Percentiles rank a stretch among this genome's conserved stretches.
Evolutionary conservation across 2,329 filamentous ascomycete species (phyloP).

Genomic region (Pyricularia pennisetigena): DNA sequence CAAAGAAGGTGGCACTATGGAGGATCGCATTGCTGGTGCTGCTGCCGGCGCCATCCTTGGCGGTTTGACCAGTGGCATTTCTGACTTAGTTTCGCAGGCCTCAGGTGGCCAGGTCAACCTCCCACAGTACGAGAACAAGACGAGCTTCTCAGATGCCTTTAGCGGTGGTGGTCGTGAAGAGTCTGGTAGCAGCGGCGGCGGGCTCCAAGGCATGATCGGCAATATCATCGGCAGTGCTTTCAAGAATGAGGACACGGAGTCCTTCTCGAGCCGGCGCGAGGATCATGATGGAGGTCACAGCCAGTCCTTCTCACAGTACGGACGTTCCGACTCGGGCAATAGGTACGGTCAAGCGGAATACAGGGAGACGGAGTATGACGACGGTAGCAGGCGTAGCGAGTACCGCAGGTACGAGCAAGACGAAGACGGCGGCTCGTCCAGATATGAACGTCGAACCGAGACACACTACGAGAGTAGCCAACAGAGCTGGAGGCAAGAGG

Average conservation of each 20-base stretch:
- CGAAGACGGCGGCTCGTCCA: conserved; percentile 27
- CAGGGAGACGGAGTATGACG: conserved; percentile 45
- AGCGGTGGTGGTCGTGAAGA: conserved; percentile 33
- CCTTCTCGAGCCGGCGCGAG: conserved; percentile 36
- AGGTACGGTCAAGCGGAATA: conserved; percentile 53
- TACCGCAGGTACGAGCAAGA: conserved; percentile 55
- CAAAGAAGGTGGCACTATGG: conserved; percentile 31
- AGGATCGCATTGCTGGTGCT: conserved; percentile 46
- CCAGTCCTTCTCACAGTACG: conserved; percentile 52
- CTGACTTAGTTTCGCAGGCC: conserved; percentile 33
- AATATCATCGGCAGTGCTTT: conserved; percentile 42
- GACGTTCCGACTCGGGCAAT: conserved; percentile 34
- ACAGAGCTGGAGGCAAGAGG: conserved; percentile 6
- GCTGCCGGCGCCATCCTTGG: conserved; percentile 47
- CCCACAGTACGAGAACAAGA: conserved; percentile 8
- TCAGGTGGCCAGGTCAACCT: conserved; percentile 21
- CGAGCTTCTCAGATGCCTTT: conserved; percentile 8
- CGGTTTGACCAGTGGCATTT: conserved; percentile 44
- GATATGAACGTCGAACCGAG: conserved; percentile 40
- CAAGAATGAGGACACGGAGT: conserved; percentile 38
- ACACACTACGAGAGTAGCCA: conserved; percentile 11
- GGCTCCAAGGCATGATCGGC: conserved; percentile 60
- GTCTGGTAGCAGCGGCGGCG: conserved; percentile 48
- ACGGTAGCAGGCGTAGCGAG: conserved; percentile 47
- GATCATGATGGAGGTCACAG: conserved; percentile 50